Conservation (phyloP, 257 asterid genomes). For the Solanum sparsipilum region DNA sequence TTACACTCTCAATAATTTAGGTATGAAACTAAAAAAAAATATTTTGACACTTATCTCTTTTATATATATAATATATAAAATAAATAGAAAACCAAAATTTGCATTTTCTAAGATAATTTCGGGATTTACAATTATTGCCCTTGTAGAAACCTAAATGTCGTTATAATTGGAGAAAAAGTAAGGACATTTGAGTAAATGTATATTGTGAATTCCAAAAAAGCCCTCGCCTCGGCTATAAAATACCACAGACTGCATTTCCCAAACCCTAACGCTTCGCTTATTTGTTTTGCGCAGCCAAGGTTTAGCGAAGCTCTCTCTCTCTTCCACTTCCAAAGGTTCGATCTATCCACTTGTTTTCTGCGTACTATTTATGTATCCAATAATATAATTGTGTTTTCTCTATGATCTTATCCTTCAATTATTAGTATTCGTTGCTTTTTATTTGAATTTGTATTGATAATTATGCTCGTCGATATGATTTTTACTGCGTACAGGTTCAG, state of each 20-base stretch:
- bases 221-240: neutral
- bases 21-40: too few species aligned
- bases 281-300: neutral
- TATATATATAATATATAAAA: too few species aligned
- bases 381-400: neutral
- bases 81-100: neutral
- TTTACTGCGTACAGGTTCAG: neutral
- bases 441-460: neutral
- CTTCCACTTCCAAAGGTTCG: neutral
- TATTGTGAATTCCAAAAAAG: neutral
- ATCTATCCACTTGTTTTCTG: neutral
- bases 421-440: neutral
- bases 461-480: neutral
- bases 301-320: neutral
- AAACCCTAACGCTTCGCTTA: neutral
- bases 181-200: neutral
- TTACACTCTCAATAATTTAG: too few species aligned
- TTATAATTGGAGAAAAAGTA: neutral
- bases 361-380: neutral
- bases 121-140: neutral
- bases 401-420: neutral
- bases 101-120: neutral
- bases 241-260: neutral
- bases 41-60: too few species aligned
- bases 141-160: neutral